phyloP scores from a whole-genome alignment of 1,284 basidiomycete genomes.

The Hemileccinum hortonii region DNA sequence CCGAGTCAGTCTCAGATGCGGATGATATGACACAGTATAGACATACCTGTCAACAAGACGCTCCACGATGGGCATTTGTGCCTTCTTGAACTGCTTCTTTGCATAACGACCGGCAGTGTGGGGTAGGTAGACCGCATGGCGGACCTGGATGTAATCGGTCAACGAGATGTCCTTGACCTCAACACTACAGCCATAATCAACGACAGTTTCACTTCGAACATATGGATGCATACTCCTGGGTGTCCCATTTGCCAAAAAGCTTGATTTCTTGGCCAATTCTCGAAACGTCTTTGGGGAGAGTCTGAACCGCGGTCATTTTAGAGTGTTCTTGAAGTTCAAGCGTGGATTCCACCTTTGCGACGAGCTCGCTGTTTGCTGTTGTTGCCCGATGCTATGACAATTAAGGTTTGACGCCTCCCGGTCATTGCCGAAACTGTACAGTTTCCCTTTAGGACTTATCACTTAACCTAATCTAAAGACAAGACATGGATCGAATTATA shows the following conservation, averaged over 20 bases:
- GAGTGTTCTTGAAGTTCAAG: slow-evolving; percentile 23
- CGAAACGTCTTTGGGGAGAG: slow-evolving; percentile 83
- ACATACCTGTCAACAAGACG: slow-evolving; percentile 94
- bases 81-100: slow-evolving; percentile 99
- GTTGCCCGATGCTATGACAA: slow-evolving; percentile 2
- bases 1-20: slow-evolving; percentile 7
- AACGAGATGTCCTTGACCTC: slow-evolving; percentile 99
- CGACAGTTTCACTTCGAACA: slow-evolving; percentile 6
- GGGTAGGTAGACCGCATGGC: slow-evolving; percentile 95
- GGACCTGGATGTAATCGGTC: slow-evolving; percentile 99
- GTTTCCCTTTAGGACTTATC: slow-evolving; percentile 19
- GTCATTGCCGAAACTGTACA: slow-evolving; percentile 31
- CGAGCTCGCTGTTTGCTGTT: slow-evolving; percentile 29
- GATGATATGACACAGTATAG: not conserved
- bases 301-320: slow-evolving; percentile 61
- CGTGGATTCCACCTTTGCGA: slow-evolving; percentile 15
- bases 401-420: slow-evolving; percentile 30
- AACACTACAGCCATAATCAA: slow-evolving; percentile 55
- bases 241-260: slow-evolving; percentile 97
- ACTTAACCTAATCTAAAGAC: no score
- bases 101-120: slow-evolving; percentile 99
- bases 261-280: slow-evolving; percentile 87
- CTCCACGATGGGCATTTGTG: slow-evolving; percentile 99
- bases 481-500: slow-evolving; percentile 2
- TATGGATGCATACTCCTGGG: slow-evolving; percentile 75